These are phyloP conservation scores for Dioscorea dumetorum DNA, from an alignment of 106 monocot genomes.

Conservation along the genomic window DNA sequence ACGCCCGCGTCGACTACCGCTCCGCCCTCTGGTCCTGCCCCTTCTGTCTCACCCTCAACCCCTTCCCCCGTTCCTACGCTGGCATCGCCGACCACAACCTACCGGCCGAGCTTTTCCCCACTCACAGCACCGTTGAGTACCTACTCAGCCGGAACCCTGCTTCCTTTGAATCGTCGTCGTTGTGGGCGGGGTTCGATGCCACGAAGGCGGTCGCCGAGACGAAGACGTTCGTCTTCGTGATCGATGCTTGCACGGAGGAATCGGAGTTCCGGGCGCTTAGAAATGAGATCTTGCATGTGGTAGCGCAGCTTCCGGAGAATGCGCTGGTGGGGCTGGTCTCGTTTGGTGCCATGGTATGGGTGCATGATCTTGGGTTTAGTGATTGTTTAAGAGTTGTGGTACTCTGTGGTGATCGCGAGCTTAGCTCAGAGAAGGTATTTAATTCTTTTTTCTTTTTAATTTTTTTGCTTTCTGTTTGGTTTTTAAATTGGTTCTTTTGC, in stretches of 20 bases:
- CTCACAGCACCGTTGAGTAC: conserved; percentile 89
- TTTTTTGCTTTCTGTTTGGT: background rate
- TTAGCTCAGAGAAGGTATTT: conserved; percentile 52
- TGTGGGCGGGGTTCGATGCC: background rate
- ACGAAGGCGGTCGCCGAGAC: background rate
- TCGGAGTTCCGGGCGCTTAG: conserved; percentile 67
- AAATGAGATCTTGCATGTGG: conserved; percentile 56
- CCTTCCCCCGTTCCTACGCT: conserved; percentile 74
- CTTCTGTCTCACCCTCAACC: conserved; percentile 57
- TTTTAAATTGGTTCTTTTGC: background rate
- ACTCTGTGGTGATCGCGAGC: conserved; percentile 67
- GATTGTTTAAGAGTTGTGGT: conserved; percentile 63
- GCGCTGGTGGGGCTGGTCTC: conserved; percentile 68
- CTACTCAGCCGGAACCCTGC: conserved; percentile 20
- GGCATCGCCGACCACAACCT: conserved; percentile 76
- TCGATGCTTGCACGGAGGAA: conserved; percentile 45
- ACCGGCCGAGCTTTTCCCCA: conserved; percentile 98
- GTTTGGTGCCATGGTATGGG: conserved; percentile 70
- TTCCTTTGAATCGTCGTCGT: conserved; percentile 19
- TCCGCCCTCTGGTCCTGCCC: conserved; percentile 73
- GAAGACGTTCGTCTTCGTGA: conserved; percentile 65
- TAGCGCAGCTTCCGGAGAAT: conserved; percentile 71
- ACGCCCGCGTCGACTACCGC: conserved; percentile 74
- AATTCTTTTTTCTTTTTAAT: background rate
- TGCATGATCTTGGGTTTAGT: conserved; percentile 64